Percentiles rank a stretch among this genome's conserved stretches.
phyloP scores from a whole-genome alignment of 176 grass and related monocot genomes.

The Oryza brachyantha region DNA sequence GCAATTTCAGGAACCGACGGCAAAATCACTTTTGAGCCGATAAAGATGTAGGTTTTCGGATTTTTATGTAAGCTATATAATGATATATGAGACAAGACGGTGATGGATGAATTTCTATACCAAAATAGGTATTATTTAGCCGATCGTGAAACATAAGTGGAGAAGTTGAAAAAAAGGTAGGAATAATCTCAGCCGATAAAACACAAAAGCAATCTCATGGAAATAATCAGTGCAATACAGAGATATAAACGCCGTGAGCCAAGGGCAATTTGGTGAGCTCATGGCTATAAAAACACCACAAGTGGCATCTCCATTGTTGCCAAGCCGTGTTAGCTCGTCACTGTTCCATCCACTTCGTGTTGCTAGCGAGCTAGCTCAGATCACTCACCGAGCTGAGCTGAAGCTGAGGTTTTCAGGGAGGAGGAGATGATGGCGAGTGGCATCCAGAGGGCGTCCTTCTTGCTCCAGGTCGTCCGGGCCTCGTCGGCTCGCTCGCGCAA shows the following conservation, averaged over 20 bases:
- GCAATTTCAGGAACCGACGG: too few relatives aligned
- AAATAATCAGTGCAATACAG: neutral
- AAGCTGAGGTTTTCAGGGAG: neutral
- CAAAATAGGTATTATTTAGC: too few relatives aligned
- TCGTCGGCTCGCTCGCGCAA: constrained; percentile 33
- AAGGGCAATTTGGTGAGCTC: neutral
- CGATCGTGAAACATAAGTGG: too few relatives aligned
- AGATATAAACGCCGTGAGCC: neutral
- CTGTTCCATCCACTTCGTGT: too few relatives aligned
- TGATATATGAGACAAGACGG: too few relatives aligned
- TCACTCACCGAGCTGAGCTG: neutral
- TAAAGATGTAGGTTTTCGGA: too few relatives aligned
- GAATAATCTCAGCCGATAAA: neutral
- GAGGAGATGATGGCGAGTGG: constrained; percentile 23
- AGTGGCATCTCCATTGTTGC: neutral
- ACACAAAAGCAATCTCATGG: neutral
- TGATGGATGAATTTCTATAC: too few relatives aligned
- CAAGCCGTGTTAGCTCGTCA: neutral
- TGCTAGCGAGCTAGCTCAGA: neutral
- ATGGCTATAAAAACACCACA: constrained; percentile 17
- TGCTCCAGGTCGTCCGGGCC: constrained; percentile 35
- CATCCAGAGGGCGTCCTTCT: constrained; percentile 33
- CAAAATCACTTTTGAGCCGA: too few relatives aligned
- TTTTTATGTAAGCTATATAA: too few relatives aligned
- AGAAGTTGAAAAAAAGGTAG: too few relatives aligned